Evolutionary conservation across 2,329 filamentous ascomycete species (phyloP).

Genomic region (Arthrobotrys musiformis): DNA sequence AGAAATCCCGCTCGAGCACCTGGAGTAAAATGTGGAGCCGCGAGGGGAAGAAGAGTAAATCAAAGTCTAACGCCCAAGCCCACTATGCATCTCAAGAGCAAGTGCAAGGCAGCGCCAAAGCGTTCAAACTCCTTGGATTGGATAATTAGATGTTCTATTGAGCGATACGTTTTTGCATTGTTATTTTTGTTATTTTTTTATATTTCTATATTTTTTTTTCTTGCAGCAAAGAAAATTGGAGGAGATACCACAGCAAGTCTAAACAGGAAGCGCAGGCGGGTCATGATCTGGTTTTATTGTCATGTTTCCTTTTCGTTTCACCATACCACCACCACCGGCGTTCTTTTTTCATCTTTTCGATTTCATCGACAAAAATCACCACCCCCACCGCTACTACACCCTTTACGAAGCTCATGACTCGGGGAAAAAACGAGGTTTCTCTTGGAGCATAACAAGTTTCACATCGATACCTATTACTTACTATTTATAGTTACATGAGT

Average conservation of each 20-base stretch:
- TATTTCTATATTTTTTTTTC: neutral
- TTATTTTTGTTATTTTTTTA: neutral
- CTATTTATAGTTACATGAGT: neutral
- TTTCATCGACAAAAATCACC: slow-evolving; percentile 6
- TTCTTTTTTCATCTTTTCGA: slow-evolving; percentile 34
- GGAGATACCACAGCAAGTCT: slow-evolving; percentile 12
- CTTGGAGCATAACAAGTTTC: slow-evolving; percentile 4
- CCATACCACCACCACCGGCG: slow-evolving; percentile 16
- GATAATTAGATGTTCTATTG: slow-evolving; percentile 33
- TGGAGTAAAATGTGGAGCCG: slow-evolving; percentile 56
- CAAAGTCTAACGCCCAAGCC: slow-evolving; percentile 8
- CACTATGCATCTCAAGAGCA: slow-evolving; percentile 40
- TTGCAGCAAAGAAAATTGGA: neutral
- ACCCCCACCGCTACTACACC: neutral
- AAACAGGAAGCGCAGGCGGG: slow-evolving; percentile 24
- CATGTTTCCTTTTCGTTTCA: neutral
- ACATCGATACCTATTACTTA: neutral
- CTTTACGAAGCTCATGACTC: slow-evolving; percentile 42
- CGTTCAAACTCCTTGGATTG: slow-evolving; percentile 49
- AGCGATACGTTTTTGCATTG: neutral
- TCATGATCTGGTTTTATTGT: slow-evolving; percentile 7
- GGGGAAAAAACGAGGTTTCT: slow-evolving; percentile 2
- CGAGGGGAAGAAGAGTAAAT: slow-evolving; percentile 40
- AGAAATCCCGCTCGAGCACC: slow-evolving; percentile 37
- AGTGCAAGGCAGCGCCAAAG: slow-evolving; percentile 50